Percentiles rank a stretch among this genome's conserved stretches.
Conservation (phyloP, 2,329 filamentous ascomycete genomes). For the Periconia sp. region DNA sequence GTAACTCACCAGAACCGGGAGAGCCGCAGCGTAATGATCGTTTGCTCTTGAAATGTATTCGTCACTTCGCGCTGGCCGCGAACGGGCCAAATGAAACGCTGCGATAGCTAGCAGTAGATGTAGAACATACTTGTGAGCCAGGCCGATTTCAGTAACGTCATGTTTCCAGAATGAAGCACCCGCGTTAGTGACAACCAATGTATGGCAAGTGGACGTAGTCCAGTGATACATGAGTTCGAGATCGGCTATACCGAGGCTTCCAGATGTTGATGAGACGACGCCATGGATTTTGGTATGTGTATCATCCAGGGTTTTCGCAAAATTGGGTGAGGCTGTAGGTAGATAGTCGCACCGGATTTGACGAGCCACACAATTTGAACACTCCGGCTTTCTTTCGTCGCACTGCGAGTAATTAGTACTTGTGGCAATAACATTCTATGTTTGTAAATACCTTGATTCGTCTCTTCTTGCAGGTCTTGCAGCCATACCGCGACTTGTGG, state of each 20-base stretch:
- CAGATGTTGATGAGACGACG: neutral
- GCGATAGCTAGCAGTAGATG: slow-evolving; percentile 28
- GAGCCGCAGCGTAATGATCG: slow-evolving; percentile 24
- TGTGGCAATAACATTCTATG: neutral
- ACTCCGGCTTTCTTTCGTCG: slow-evolving; percentile 30
- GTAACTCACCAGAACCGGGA: slow-evolving; percentile 10
- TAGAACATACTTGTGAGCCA: slow-evolving; percentile 19
- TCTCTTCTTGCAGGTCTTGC: slow-evolving; percentile 29
- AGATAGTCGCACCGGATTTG: slow-evolving; percentile 25
- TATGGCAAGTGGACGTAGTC: slow-evolving; percentile 26
- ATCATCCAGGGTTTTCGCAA: neutral
- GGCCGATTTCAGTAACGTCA: slow-evolving; percentile 20
- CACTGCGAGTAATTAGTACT: slow-evolving; percentile 17
- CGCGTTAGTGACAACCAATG: slow-evolving; percentile 18
- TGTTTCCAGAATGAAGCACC: slow-evolving; percentile 16
- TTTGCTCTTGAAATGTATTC: slow-evolving; percentile 21
- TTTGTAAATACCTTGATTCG: slow-evolving; percentile 26
- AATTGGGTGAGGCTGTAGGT: neutral
- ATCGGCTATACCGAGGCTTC: slow-evolving; percentile 15
- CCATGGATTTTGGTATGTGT: neutral
- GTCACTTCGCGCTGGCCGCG: slow-evolving; percentile 18
- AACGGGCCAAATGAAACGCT: slow-evolving; percentile 26
- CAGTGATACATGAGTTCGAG: slow-evolving; percentile 32
- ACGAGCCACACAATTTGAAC: slow-evolving; percentile 24
- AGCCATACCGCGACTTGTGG: slow-evolving; percentile 31